Conservation (phyloP, 1,284 basidiomycete species). For the Cryptococcus sp. region DNA sequence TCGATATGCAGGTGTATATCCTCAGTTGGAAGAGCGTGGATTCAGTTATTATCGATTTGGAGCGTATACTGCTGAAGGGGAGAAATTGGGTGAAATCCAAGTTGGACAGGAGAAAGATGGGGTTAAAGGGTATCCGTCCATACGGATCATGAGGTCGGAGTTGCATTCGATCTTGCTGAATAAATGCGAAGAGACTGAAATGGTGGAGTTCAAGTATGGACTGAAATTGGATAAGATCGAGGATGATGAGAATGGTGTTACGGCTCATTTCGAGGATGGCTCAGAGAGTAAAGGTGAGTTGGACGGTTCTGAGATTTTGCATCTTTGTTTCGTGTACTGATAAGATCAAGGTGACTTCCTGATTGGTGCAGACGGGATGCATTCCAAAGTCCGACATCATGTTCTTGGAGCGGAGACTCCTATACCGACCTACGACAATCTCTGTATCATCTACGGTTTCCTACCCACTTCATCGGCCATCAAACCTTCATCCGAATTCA, state of each 20-base stretch:
- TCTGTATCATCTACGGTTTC: conserved; percentile 15
- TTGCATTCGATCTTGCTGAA: no score
- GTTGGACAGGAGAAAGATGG: no score
- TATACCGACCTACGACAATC: conserved; percentile 6
- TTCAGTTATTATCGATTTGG: no score
- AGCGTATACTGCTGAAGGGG: no score
- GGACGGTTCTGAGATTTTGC: not conserved
- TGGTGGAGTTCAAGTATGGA: conserved; percentile 15
- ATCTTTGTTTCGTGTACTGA: not conserved
- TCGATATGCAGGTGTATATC: conserved; percentile 12
- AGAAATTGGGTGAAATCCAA: no score
- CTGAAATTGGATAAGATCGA: conserved; percentile 8
- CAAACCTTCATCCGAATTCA: conserved; percentile 6
- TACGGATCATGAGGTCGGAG: no score
- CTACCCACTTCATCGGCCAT: conserved; percentile 5
- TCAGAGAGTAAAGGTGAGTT: not conserved
- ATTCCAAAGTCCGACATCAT: conserved; percentile 19
- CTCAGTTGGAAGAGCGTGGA: no score
- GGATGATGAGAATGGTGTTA: conserved; percentile 17
- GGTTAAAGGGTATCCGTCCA: no score
- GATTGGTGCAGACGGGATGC: conserved; percentile 21
- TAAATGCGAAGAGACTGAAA: no score
- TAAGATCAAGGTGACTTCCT: conserved; percentile 17
- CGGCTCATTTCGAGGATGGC: conserved; percentile 15
- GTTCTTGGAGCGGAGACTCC: conserved; percentile 15